Base-by-base conservation (phyloP, 306 rosid species). In the Malus sieversii region DNA sequence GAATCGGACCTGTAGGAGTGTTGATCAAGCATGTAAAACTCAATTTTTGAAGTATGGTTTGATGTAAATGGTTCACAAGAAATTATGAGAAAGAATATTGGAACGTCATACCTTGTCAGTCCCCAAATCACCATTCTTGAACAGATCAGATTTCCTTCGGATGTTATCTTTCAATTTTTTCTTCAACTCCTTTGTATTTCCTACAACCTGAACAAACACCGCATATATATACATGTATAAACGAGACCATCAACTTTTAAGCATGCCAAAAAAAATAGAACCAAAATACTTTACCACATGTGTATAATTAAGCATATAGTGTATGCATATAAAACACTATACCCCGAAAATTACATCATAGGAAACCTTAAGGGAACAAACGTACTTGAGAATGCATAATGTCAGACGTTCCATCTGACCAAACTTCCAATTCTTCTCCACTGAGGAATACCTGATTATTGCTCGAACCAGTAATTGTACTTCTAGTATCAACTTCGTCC, bases 181-280 rank as follows among this genome's bases (percentile, higher is more conserved):
- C 67, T 73, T 82, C 2, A 87, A 73, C 1, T 87, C 89, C 62
- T 77, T 63, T 8, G 90, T 87, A 70, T 90, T 86, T 70, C 78
- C 45, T 9, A 42, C 45, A 42, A 42, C 45, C 45, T 42, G 45
- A 42, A 42, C 10, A 42, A 42, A 42, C 12, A 42, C 45, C 45
- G 12, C 45, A 42, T 42, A 42, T 2, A 42, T 42, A 42, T 42
- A 42, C 45, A 42, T 9, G 45, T 7, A 38, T 38, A 38, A 38
- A 38, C 12, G 45, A 42, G 45, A 42, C 12, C 45, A 42, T 3
- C 45, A 42, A 42, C 45, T 42, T 42, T 9, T 42, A 42, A 42
- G 45, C 45, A 42, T 42, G 45, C 45, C 45, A 42, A 42, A 42
- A 42, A 40, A 42, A 9, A 42, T 42, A 42, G 12, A 42, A 42